Evolutionary conservation across 2,329 filamentous ascomycete species (phyloP), one percentile per base, ranked within the genome.

Genomic region (Helminthosporium solani): DNA sequence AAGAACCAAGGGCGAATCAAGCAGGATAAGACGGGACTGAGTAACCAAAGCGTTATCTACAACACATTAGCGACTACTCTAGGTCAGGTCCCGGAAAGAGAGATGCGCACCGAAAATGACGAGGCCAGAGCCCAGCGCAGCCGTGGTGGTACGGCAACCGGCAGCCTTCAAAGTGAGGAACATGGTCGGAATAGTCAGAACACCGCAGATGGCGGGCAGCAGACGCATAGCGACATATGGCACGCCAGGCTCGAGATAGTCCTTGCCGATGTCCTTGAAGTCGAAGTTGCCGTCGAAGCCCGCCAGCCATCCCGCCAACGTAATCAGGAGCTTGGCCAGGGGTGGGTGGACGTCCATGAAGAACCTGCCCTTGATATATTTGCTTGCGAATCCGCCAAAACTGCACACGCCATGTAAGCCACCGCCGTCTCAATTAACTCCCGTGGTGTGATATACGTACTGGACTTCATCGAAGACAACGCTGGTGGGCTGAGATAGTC

Each of bases 321-420:
- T 95, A 64, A 99, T 92, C 58, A 99, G 84, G 68, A 99, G 83
- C 78, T 99, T 99, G 57, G 94, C 94, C 50, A 99, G 80, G 36
- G 94, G 94, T 25, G 94, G 94, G 70, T 99, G 94, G n/a, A 99
- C 94, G 70, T 99, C 94, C 94, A 99, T 99, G 73, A 99, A 99
- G 81, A 99, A 99, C 70, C 81, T 87, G 66, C 94, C 94, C 79
- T 99, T 97, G 80, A 99, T 97, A 73, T 99, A 99, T 74, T 99
- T 99, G 61, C 88, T 90, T 56, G 94, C 94, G 70, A 99, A 99
- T 39, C 94, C 94, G 70, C 94, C 94, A 71, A 99, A 99, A 75
- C 90, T 96, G 64, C 19, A 42, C 34, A 38, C 14, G 33, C 34
- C 12, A 19, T 40, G 51, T 68, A 41, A 70, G 67, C 43, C 43